phyloP scores from a whole-genome alignment of 352 stramenopile genomes.

The Phytophthora crassamura region DNA sequence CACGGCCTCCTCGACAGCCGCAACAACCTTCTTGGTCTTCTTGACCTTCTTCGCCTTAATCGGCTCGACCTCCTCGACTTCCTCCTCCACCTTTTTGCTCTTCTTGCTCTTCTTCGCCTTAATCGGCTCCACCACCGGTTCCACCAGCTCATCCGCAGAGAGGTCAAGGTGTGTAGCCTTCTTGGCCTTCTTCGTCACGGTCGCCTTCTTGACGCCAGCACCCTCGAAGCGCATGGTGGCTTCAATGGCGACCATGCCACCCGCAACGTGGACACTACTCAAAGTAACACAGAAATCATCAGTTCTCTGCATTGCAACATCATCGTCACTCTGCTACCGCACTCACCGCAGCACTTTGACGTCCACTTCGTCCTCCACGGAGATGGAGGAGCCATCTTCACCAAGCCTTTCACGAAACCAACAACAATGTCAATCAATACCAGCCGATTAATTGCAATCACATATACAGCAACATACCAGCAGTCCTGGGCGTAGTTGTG shows the following conservation, averaged over 20 bases:
- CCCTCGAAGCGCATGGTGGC: slow-evolving; percentile 65
- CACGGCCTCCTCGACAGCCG: too few relatives aligned
- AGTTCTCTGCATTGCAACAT: slow-evolving; percentile 7
- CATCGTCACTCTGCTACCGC: background rate
- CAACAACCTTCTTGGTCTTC: slow-evolving; percentile 32
- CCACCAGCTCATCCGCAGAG: slow-evolving; percentile 11
- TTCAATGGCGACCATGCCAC: slow-evolving; percentile 85
- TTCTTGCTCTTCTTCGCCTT: slow-evolving; percentile 32
- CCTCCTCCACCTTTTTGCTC: slow-evolving; percentile 18
- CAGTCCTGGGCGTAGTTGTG: slow-evolving; percentile 84
- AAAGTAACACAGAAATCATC: slow-evolving; percentile 21
- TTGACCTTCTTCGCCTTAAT: slow-evolving; percentile 45
- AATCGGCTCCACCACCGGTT: slow-evolving; percentile 6
- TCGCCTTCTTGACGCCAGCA: slow-evolving; percentile 7
- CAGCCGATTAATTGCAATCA: background rate
- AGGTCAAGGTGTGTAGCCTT: slow-evolving; percentile 27
- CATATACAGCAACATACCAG: slow-evolving; percentile 53
- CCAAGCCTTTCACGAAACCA: slow-evolving; percentile 49
- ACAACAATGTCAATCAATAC: slow-evolving; percentile 17
- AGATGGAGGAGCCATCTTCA: slow-evolving; percentile 61
- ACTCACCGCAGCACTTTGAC: slow-evolving; percentile 69
- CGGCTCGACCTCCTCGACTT: slow-evolving; percentile 29
- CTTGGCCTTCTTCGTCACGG: slow-evolving; percentile 12
- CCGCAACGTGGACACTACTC: slow-evolving; percentile 65
- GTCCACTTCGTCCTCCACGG: slow-evolving; percentile 66